Evolutionary conservation across 176 grass and related monocot genomes (phyloP).

Genomic region (Musa beccarii): DNA sequence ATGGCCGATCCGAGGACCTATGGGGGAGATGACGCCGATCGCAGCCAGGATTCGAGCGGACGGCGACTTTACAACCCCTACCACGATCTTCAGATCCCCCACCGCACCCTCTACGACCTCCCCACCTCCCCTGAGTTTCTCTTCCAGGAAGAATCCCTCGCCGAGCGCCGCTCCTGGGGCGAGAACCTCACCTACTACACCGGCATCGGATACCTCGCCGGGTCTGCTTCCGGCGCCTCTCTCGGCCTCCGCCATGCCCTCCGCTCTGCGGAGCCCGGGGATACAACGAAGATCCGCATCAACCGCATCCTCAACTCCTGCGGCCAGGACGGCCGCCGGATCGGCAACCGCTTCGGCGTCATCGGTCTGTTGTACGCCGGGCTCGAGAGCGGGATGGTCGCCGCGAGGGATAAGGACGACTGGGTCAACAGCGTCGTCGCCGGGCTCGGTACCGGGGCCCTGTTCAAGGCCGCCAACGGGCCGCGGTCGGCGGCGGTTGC

Average conservation of each 20-base stretch:
- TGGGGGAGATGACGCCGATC: constrained; percentile 6
- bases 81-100: constrained; percentile 34
- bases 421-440: constrained; percentile 68
- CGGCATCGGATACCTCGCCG: constrained; percentile 37
- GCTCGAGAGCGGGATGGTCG: constrained; percentile 42
- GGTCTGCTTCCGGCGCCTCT: constrained; percentile 22
- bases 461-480: constrained; percentile 35
- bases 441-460: constrained; percentile 40
- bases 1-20: background rate
- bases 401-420: constrained; percentile 43
- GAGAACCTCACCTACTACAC: constrained; percentile 48
- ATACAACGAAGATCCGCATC: constrained; percentile 54
- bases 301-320: constrained; percentile 60
- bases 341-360: constrained; percentile 46
- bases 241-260: constrained; percentile 34
- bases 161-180: constrained; percentile 32
- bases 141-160: constrained; percentile 38
- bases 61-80: constrained; percentile 38
- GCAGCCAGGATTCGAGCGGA: background rate
- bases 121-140: constrained; percentile 71
- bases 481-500: constrained; percentile 41
- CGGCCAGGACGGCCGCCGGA: constrained; percentile 47
- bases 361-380: constrained; percentile 48
- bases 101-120: constrained; percentile 50
- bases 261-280: constrained; percentile 37